These are phyloP conservation scores for Artomyces pyxidatus DNA, from an alignment of 768 basidiomycete genomes.

Conservation along the genomic window DNA sequence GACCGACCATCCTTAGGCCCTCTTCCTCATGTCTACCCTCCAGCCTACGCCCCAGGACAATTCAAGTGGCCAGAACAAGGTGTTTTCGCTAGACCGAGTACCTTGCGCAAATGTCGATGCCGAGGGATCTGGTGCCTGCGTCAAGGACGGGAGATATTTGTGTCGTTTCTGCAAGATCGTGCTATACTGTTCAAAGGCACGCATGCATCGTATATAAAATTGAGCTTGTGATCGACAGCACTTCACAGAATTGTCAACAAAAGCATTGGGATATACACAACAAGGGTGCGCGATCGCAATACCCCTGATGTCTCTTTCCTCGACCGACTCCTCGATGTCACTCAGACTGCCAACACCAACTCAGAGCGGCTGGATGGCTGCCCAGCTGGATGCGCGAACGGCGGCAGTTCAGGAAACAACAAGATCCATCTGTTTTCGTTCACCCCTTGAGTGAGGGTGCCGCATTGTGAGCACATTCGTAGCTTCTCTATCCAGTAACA, in stretches of 20 bases:
- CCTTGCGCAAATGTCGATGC: no score
- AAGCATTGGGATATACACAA: conserved; percentile 35
- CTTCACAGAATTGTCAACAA: conserved; percentile 29
- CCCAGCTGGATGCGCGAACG: background rate
- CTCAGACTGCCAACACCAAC: background rate
- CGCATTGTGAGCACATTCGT: background rate
- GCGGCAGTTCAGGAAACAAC: background rate
- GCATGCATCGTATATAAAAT: background rate
- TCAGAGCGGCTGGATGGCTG: background rate
- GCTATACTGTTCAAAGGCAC: conserved; percentile 37
- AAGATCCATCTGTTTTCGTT: background rate
- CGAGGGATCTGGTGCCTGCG: no score
- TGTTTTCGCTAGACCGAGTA: no score
- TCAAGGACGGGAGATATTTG: conserved; percentile 22
- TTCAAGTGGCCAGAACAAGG: no score
- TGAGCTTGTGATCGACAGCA: background rate
- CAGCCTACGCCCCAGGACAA: no score
- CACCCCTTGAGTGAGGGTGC: background rate
- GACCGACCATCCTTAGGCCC: no score
- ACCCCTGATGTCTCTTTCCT: background rate
- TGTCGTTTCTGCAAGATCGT: conserved; percentile 28
- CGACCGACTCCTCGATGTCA: background rate
- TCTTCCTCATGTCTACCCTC: no score
- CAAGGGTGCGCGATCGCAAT: conserved; percentile 18
- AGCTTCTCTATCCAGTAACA: background rate